These are phyloP conservation scores for Pseudogymnoascus sp. DNA, from an alignment of 2,329 filamentous ascomycete genomes.

Conservation along the genomic window DNA sequence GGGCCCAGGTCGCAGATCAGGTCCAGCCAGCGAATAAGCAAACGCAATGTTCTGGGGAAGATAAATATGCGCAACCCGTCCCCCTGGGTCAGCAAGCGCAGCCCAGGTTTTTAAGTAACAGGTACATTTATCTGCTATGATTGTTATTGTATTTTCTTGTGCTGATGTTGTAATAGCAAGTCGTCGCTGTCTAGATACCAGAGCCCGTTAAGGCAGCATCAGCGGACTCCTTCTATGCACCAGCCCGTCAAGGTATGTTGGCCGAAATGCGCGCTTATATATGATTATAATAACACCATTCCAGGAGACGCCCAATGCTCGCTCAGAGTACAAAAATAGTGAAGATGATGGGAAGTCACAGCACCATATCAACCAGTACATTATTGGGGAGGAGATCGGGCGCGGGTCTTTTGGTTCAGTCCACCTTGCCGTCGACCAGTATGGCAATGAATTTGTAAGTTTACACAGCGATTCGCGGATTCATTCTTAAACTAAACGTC, in stretches of 20 bases:
- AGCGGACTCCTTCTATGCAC: conserved; percentile 51
- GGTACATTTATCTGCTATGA: neutral
- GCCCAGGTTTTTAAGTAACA: neutral
- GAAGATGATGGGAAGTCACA: conserved; percentile 73
- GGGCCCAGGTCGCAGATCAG: conserved; percentile 2
- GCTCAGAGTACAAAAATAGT: conserved; percentile 78
- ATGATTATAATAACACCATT: neutral
- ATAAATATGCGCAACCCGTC: neutral
- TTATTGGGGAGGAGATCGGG: conserved; percentile 93
- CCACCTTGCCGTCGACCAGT: conserved; percentile 83
- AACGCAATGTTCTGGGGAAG: neutral
- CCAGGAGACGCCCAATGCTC: conserved; percentile 86
- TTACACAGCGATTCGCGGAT: neutral
- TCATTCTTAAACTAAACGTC: conserved; percentile 16
- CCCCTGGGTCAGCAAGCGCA: neutral
- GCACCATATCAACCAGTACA: conserved; percentile 90
- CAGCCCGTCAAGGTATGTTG: conserved; percentile 53
- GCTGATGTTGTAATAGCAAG: neutral
- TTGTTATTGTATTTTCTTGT: neutral
- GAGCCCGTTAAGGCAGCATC: conserved; percentile 59
- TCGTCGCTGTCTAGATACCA: conserved; percentile 39
- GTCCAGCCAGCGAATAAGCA: conserved; percentile 4
- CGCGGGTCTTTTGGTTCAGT: conserved; percentile 92
- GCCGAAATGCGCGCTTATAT: neutral
- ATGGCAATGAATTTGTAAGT: conserved; percentile 84